Percentiles rank a stretch among this genome's conserved stretches.
Evolutionary conservation across 225 moss, liverwort and hornwort species (phyloP).

Genomic region (Physcomitrellopsis africana): DNA sequence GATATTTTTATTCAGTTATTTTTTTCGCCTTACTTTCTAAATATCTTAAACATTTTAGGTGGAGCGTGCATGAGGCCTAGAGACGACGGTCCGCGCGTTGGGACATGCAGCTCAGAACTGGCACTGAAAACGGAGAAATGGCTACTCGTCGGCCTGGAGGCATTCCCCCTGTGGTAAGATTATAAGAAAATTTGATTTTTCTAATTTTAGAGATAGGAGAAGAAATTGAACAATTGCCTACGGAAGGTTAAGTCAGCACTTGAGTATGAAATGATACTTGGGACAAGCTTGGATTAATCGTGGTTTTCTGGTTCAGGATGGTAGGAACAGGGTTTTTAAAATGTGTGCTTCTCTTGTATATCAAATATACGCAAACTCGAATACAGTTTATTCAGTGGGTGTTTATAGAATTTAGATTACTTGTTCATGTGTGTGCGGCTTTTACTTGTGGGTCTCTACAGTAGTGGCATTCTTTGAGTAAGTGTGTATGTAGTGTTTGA

Average conservation of each 20-base stretch:
- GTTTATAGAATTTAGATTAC: neutral
- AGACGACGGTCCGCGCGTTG: slow-evolving; percentile 19
- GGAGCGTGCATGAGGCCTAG: slow-evolving; percentile 48
- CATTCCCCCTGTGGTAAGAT: slow-evolving; percentile 49
- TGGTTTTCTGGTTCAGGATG: neutral
- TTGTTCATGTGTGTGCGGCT: slow-evolving; percentile 2
- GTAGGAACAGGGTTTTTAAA: neutral
- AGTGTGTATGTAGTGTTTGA: neutral
- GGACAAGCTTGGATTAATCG: slow-evolving; percentile 4
- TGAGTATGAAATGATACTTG: slow-evolving; percentile 1
- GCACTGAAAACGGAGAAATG: slow-evolving; percentile 57
- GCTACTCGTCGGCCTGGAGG: slow-evolving; percentile 60
- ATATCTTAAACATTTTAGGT: slow-evolving; percentile 19
- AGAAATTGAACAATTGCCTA: neutral
- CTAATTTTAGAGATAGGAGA: neutral
- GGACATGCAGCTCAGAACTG: slow-evolving; percentile 54
- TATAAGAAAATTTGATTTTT: neutral
- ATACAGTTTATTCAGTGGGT: neutral
- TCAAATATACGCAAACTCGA: neutral
- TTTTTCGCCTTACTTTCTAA: too few relatives aligned
- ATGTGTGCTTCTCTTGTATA: slow-evolving; percentile 1
- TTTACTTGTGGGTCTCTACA: neutral
- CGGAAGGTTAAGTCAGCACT: neutral
- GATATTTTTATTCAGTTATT: too few relatives aligned
- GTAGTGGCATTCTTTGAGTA: neutral